Percentiles rank a stretch among this genome's conserved stretches.
Conservation (phyloP, 331 rosid genomes). For the Rhamnella rubrinervis region DNA sequence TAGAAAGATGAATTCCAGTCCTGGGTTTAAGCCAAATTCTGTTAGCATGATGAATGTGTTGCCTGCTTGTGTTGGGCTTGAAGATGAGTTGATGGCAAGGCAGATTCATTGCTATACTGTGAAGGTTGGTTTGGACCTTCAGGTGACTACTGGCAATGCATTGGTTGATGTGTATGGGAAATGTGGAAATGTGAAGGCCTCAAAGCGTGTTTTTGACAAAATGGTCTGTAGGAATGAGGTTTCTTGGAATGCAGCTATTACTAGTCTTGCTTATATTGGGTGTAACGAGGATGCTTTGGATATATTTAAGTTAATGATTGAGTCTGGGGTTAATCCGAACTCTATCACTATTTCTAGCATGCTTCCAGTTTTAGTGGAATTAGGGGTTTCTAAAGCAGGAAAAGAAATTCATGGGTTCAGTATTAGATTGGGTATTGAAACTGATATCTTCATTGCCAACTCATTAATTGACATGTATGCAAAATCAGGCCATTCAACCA, state of each 20-base stretch:
- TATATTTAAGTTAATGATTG: constrained; percentile 59
- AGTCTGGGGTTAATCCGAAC: constrained; percentile 53
- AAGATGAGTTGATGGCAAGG: constrained; percentile 45
- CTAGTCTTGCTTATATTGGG: constrained; percentile 60
- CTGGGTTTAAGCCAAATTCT: constrained; percentile 46
- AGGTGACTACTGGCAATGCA: constrained; percentile 57
- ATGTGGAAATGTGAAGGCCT: constrained; percentile 59
- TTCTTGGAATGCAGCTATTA: constrained; percentile 81
- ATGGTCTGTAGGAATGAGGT: constrained; percentile 63
- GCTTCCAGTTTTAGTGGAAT: constrained; percentile 68
- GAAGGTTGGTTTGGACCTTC: constrained; percentile 67
- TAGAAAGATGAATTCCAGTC: constrained; percentile 38
- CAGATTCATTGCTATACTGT: constrained; percentile 59
- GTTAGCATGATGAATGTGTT: constrained; percentile 57
- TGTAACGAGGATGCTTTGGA: constrained; percentile 43
- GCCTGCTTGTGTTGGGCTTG: constrained; percentile 58
- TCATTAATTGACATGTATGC: constrained; percentile 81
- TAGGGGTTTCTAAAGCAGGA: constrained; percentile 48
- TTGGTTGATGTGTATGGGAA: constrained; percentile 82
- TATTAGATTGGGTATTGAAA: constrained; percentile 48
- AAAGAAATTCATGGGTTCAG: constrained; percentile 70
- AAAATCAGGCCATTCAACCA: constrained; percentile 52
- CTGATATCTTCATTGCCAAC: constrained; percentile 63
- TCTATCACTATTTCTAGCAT: constrained; percentile 66
- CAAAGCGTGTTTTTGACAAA: constrained; percentile 60